Conservation (phyloP, 148 eudicot species). For the Rhododendron simsii region DNA sequence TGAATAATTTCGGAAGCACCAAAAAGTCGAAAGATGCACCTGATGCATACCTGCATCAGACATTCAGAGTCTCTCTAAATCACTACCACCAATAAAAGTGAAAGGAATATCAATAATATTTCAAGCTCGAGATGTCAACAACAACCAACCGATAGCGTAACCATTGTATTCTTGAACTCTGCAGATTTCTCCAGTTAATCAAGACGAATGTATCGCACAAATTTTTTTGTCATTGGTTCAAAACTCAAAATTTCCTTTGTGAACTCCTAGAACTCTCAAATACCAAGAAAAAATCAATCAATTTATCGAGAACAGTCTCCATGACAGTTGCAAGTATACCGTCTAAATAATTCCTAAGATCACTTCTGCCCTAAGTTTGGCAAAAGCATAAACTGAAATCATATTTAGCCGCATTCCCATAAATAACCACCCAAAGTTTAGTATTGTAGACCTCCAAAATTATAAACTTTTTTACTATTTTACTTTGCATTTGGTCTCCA, state of each 20-base stretch:
- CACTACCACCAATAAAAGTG: background rate
- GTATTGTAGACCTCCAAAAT: background rate
- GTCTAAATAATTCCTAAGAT: background rate
- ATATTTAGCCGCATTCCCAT: background rate
- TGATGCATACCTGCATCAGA: slow-evolving; percentile 54
- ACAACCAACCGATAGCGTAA: background rate
- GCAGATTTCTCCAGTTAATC: background rate
- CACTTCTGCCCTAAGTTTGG: background rate
- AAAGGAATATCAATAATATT: background rate
- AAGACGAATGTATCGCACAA: background rate
- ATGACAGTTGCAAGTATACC: background rate
- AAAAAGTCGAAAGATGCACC: slow-evolving; percentile 68
- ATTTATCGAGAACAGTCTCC: background rate
- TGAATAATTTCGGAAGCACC: slow-evolving; percentile 43
- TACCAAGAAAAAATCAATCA: background rate
- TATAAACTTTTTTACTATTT: background rate
- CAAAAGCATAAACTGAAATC: background rate
- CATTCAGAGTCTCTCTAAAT: background rate
- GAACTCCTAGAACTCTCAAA: background rate
- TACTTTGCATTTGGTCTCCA: background rate
- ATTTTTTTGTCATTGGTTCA: background rate
- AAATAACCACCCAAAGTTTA: background rate
- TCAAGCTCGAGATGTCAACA: too few species aligned
- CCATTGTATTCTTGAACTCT: background rate
- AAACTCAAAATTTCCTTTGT: background rate